A percentile compares a stretch with the other conserved stretches of the same genome.
phyloP scores from a whole-genome alignment of 805 yeast species.

The Candida odintsovae region DNA sequence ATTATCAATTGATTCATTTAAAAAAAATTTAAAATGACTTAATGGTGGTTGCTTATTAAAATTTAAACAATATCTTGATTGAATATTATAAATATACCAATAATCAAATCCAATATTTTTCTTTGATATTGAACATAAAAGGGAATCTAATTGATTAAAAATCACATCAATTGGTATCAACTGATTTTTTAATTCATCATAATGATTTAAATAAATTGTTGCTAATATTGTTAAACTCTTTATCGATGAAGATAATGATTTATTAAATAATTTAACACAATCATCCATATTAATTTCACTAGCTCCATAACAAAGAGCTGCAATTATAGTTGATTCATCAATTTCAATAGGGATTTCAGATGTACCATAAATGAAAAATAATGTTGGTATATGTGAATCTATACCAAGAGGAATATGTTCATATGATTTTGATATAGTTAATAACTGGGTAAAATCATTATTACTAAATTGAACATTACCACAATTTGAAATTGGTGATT shows the following conservation, averaged over 20 bases:
- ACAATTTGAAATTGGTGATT: background rate
- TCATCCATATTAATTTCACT: conserved; percentile 5
- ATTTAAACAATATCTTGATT: conserved; percentile 37
- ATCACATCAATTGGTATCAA: conserved; percentile 10
- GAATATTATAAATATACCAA: conserved; percentile 44
- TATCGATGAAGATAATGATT: conserved; percentile 1
- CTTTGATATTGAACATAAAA: background rate
- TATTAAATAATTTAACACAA: conserved; percentile 7
- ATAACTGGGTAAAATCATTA: conserved; percentile 5
- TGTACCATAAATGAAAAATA: conserved; percentile 11
- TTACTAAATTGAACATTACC: background rate
- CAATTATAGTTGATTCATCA: conserved; percentile 1
- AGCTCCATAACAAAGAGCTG: conserved; percentile 7
- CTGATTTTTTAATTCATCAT: conserved; percentile 2
- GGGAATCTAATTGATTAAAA: conserved; percentile 6
- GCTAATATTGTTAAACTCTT: conserved; percentile 8
- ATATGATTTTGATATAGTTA: conserved; percentile 6
- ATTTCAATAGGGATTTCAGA: conserved; percentile 7
- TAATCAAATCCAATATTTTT: conserved; percentile 17
- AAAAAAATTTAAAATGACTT: conserved; percentile 23
- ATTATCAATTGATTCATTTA: conserved; percentile 5
- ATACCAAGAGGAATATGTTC: background rate
- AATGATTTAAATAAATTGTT: conserved; percentile 6
- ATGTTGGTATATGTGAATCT: conserved; percentile 6
- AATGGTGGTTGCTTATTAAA: conserved; percentile 38